Evolutionary conservation across 2,329 filamentous ascomycete genomes (phyloP), one percentile per base, ranked within the genome.

Genomic region (Trichoderma atroviride): DNA sequence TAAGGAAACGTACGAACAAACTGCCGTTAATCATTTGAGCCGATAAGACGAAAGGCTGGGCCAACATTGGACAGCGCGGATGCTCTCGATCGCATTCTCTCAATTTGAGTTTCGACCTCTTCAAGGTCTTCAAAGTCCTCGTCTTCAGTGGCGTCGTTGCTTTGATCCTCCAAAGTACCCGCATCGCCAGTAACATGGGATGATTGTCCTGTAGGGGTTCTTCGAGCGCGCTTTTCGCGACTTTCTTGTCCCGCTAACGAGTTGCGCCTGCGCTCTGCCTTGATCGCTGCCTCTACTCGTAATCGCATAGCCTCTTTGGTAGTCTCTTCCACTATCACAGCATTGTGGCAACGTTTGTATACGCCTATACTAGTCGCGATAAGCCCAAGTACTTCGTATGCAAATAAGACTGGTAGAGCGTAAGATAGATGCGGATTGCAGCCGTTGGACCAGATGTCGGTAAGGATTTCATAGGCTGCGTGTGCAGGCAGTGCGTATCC

Each of bases 371-470:
- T n/a, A 2, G 71, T 72, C 57, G 63, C 63, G 56, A 72, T 52
- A 16, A 69, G 53, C 4, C 70, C 70, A 22, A 31, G 33, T 0
- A 74, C 24, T 31, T 74, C 72, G 53, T 73, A 74, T 37, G 71
- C 24, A 52, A 74, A 73, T 33, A 74, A n/a, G n/a, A 74, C 66
- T 0, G 73, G 73, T 0, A 74, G 63, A 0, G 73, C 70, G 33
- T 69, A 71, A 14, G 64, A 69, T 14, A 74, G 65, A 31, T 74
- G 69, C 3, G 73, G 73, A n/a, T 71, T 74, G 55, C 73, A 74
- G 1, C 72, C 73, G 6, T n/a, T 19, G 2, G 73, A 73, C 73
- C 73, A 74, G 2, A 61, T 67, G 22, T 74, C 72, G 22, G 35
- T 71, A 24, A 74, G 70, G 13, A 60, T 24, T 47, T 74, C 71